These are phyloP conservation scores for Phaeotremella skinneri DNA, from an alignment of 768 basidiomycete genomes.

Conservation along the genomic window DNA sequence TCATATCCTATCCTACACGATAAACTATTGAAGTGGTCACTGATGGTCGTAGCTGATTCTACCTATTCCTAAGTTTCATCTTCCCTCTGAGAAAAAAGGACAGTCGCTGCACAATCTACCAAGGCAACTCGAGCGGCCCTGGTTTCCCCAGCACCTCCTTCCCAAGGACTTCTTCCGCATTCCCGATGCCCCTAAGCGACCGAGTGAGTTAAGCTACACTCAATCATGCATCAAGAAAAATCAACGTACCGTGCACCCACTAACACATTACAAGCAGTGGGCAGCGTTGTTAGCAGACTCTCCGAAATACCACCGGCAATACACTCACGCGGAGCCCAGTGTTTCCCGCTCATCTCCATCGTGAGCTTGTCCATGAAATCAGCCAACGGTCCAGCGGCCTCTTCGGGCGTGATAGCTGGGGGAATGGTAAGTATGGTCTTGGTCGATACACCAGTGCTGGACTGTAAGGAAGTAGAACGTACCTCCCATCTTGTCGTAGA, in stretches of 20 bases:
- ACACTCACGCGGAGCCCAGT: conserved; percentile 57
- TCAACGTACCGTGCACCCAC: conserved; percentile 24
- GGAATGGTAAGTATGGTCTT: conserved; percentile 4
- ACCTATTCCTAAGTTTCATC: too few species aligned
- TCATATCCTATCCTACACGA: too few species aligned
- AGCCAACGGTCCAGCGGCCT: conserved; percentile 53
- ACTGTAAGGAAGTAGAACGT: conserved; percentile 13
- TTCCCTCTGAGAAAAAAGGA: too few species aligned
- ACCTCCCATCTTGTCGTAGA: conserved; percentile 57
- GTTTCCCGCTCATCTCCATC: conserved; percentile 53
- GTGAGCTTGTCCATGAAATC: conserved; percentile 53
- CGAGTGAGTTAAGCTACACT: neutral
- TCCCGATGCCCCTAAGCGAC: conserved; percentile 54
- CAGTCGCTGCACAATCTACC: conserved; percentile 38
- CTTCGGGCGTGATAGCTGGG: conserved; percentile 56
- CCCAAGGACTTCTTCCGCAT: conserved; percentile 55
- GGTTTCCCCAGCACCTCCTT: conserved; percentile 51
- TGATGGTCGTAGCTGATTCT: too few species aligned
- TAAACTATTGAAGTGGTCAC: too few species aligned
- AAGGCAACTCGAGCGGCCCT: conserved; percentile 54
- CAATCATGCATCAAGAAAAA: neutral
- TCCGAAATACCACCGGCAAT: too few species aligned
- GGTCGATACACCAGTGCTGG: neutral
- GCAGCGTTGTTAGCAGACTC: too few species aligned
- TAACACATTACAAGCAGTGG: conserved; percentile 1